Evolutionary conservation across 352 stramenopile genomes (phyloP), one percentile per base, ranked within the genome.

Genomic region (Pythium myriotylum): DNA sequence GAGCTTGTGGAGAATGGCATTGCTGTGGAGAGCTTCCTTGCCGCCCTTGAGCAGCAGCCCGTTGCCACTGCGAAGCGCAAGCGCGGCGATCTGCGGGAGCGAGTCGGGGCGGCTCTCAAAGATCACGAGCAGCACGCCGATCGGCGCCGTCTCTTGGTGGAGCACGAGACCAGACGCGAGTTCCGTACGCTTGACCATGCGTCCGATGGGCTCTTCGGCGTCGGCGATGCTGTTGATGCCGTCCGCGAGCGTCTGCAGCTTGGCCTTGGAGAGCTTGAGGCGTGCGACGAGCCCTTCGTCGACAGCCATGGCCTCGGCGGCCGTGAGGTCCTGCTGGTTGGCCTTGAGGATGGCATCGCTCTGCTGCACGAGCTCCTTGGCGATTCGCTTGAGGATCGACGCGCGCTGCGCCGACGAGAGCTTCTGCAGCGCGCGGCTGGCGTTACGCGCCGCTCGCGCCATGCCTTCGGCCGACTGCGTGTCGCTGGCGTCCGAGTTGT

Each of bases 51-150:
- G 81, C 40, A 99, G 65, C 46, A 99, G 65, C 0, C 96, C 96
- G 77, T 99, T 99, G 35, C 96, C 96, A 59, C 88, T 98, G 26
- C 96, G 95, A 37, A 99, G 75, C 22, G 95, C 94, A 1, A 99
- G 86, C 12, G 95, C 87, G 13, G 96, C 92, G 67, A 99, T 99
- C 82, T 99, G 95, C 19, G 94, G 91, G 23, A 97, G 65, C 20
- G 88, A 98, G 72, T 99, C 97, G 13, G 97, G 97, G 16, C 97
- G 80, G 56, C 90, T 98, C 76, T 99, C 97, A 64, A 99, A 99
- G 62, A 99, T 98, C 45, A 99, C 95, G 56, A 99, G 93, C 9
- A 99, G 69, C 27, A 99, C 96, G 26, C 97, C 97, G 67, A 99
- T 99, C 16, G 97, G 91, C 0, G 95, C 86, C 4, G 95, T 98